Percentiles rank a stretch among this genome's conserved stretches.
Conservation (phyloP, 768 basidiomycete genomes). For the Coprinopsis strossmayeri region DNA sequence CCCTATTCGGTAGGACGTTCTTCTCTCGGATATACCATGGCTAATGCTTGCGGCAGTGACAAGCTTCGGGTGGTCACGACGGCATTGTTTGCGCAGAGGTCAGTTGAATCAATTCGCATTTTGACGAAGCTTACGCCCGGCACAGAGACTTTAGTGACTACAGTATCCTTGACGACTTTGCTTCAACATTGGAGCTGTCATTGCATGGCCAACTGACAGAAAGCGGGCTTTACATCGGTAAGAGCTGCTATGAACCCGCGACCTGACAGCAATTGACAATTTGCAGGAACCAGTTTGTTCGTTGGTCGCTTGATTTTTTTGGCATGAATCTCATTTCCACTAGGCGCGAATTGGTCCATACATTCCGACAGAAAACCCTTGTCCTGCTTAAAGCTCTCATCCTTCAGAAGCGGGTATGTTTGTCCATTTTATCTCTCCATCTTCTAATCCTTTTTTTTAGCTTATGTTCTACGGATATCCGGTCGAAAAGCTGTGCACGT, state of each 20-base stretch:
- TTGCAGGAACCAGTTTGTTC: constrained; percentile 63
- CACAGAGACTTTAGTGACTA: constrained; percentile 81
- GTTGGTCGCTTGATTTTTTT: constrained; percentile 14
- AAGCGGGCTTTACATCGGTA: constrained; percentile 93
- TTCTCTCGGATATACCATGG: not conserved
- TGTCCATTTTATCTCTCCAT: too few relatives aligned
- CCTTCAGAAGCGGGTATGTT: constrained; percentile 79
- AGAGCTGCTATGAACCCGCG: constrained; percentile 18
- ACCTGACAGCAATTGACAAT: not conserved
- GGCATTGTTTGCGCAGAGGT: constrained; percentile 84
- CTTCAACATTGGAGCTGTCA: constrained; percentile 65
- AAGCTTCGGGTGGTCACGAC: constrained; percentile 92
- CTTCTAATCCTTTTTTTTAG: constrained; percentile 29
- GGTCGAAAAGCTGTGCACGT: constrained; percentile 92
- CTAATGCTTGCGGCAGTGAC: constrained; percentile 43
- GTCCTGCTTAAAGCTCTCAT: constrained; percentile 93
- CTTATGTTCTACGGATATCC: constrained; percentile 97
- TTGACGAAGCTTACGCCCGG: not conserved
- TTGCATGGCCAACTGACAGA: constrained; percentile 81
- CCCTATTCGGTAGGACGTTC: constrained; percentile 65
- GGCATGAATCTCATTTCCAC: constrained; percentile 3
- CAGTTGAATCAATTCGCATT: not conserved
- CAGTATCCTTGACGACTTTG: constrained; percentile 86
- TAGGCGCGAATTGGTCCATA: constrained; percentile 88
- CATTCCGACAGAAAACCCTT: constrained; percentile 87